These are phyloP conservation scores for Penicillium odoratum DNA, from an alignment of 495 filamentous ascomycete species.

Conservation along the genomic window DNA sequence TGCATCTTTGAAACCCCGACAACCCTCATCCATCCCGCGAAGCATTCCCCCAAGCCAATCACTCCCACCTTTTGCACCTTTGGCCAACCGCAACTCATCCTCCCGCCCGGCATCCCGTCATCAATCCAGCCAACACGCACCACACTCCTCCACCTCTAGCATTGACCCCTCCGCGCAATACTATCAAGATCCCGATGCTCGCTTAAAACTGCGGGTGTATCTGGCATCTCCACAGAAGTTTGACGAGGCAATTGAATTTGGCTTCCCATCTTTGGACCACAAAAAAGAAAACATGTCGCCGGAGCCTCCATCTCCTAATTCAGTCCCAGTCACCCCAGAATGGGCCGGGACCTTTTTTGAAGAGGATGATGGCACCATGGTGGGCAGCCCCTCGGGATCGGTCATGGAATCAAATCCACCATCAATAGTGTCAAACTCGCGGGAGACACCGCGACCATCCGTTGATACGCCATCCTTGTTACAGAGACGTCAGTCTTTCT, in stretches of 20 bases:
- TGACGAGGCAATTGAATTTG: slow-evolving; percentile 91
- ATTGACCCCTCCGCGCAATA: slow-evolving; percentile 76
- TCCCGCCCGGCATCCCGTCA: slow-evolving; percentile 32
- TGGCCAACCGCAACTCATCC: slow-evolving; percentile 41
- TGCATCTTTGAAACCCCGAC: slow-evolving; percentile 14
- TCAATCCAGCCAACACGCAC: slow-evolving; percentile 24
- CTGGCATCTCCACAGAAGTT: slow-evolving; percentile 91
- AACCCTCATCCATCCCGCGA: slow-evolving; percentile 17
- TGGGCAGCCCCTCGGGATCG: slow-evolving; percentile 25
- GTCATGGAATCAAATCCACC: slow-evolving; percentile 15
- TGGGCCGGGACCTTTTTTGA: slow-evolving; percentile 46
- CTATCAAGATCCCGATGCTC: slow-evolving; percentile 88
- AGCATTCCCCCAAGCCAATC: slow-evolving; percentile 22
- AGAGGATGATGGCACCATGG: slow-evolving; percentile 41
- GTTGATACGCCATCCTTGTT: slow-evolving; percentile 16
- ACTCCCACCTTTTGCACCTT: slow-evolving; percentile 14
- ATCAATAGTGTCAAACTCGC: slow-evolving; percentile 3
- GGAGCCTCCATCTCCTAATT: slow-evolving; percentile 15
- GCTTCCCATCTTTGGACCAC: slow-evolving; percentile 67
- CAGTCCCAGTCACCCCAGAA: slow-evolving; percentile 5
- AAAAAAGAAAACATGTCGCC: slow-evolving; percentile 36
- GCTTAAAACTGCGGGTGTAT: slow-evolving; percentile 83
- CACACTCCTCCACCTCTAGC: slow-evolving; percentile 49
- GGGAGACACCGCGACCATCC: slow-evolving; percentile 18
- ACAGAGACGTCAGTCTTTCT: slow-evolving; percentile 23